Evolutionary conservation across 177 flowering plant species (phyloP).

Genomic region (Tripterygium wilfordii): DNA sequence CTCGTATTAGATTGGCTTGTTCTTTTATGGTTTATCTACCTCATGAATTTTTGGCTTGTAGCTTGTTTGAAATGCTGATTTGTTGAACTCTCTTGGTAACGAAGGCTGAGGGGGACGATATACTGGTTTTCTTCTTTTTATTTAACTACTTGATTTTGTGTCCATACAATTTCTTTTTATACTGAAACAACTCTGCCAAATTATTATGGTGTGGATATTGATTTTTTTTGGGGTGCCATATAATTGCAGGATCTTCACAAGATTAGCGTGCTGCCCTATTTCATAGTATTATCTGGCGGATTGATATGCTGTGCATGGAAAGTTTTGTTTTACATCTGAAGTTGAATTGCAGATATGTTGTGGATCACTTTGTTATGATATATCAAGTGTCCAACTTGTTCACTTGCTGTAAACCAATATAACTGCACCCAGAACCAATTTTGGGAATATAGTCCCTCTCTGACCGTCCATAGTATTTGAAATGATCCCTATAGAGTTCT

Average conservation of each 20-base stretch:
- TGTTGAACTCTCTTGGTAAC: conserved; percentile 10
- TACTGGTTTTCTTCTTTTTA: conserved; percentile 11
- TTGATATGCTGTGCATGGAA: conserved; percentile 84
- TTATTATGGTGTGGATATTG: conserved; percentile 50
- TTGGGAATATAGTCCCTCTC: too few species aligned
- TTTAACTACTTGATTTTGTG: conserved; percentile 9
- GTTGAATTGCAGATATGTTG: conserved; percentile 48
- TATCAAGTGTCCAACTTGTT: conserved; percentile 20
- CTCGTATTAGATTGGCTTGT: background rate
- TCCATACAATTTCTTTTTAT: conserved; percentile 17
- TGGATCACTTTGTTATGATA: conserved; percentile 34
- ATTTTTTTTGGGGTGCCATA: conserved; percentile 72
- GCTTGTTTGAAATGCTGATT: too few species aligned
- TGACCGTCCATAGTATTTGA: too few species aligned
- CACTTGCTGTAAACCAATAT: conserved; percentile 30
- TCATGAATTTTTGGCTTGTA: too few species aligned
- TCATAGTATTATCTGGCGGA: conserved; percentile 90
- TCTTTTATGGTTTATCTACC: conserved; percentile 1
- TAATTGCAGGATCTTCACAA: conserved; percentile 87
- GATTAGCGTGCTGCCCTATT: conserved; percentile 81
- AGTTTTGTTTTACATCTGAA: conserved; percentile 69
- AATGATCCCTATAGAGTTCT: too few species aligned
- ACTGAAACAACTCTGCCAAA: conserved; percentile 20
- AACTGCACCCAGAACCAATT: conserved; percentile 21
- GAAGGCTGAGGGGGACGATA: conserved; percentile 8